Conservation (phyloP, 176 grass and related monocot genomes). For the Aegilops tauschii region DNA sequence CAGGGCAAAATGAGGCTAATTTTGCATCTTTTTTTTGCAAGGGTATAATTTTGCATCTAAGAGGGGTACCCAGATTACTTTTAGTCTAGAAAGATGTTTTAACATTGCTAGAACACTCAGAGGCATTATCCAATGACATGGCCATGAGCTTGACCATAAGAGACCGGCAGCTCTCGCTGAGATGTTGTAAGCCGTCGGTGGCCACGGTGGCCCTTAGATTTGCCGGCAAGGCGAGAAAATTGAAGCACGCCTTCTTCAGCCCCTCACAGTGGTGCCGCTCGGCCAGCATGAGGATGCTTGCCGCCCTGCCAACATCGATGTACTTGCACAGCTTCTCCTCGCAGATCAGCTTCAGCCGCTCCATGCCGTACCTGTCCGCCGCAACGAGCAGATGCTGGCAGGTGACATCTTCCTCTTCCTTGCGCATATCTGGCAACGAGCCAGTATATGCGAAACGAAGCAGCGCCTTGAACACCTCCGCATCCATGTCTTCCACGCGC, state of each 20-base stretch:
- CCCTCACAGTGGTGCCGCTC: not conserved
- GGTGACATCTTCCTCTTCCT: not conserved
- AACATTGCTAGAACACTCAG: too few species aligned
- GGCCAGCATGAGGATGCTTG: not conserved
- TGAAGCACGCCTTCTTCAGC: not conserved
- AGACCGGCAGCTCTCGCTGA: not conserved
- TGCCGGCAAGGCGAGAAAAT: not conserved
- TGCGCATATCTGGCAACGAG: not conserved
- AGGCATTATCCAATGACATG: too few species aligned
- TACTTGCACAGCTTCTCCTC: too few species aligned
- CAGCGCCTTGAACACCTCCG: not conserved
- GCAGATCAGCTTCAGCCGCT: too few species aligned
- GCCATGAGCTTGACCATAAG: not conserved
- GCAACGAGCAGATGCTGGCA: too few species aligned
- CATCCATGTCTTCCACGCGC: not conserved
- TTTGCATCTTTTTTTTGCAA: too few species aligned
- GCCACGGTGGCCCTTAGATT: not conserved
- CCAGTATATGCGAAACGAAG: not conserved
- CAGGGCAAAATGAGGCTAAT: too few species aligned
- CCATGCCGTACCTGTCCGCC: too few species aligned
- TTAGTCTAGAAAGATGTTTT: too few species aligned
- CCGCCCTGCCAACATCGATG: not conserved
- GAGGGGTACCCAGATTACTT: too few species aligned
- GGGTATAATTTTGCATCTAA: too few species aligned
- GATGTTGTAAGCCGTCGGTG: not conserved